Evolutionary conservation across 495 filamentous ascomycete species (phyloP), one percentile per base, ranked within the genome.

Genomic region (Podospora anserina): DNA sequence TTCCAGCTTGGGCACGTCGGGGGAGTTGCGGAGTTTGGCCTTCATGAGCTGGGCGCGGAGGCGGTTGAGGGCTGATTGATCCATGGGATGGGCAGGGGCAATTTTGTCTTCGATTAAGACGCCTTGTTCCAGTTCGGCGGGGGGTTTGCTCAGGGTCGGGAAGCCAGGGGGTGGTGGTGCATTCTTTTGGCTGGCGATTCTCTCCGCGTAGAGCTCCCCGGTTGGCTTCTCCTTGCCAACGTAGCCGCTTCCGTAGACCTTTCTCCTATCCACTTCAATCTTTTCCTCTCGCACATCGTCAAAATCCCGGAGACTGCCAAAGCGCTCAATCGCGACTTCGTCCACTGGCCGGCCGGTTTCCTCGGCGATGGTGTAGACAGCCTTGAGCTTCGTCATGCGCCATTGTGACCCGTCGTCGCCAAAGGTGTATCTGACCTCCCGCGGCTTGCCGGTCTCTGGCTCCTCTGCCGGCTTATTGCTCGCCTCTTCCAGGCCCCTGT

Each of bases 211-310:
- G 0, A 99, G 78, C 68, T 97, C 92, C 6, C 95, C 96, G 64
- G 87, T 91, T 3, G 95, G 95, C 70, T 92, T 97, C 61, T 91
- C 87, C 73, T 97, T 96, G 49, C 89, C 90, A 28, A 94, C 88
- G 73, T 94, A 97, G 32, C 90, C 91, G 64, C 89, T 83, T 0
- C 96, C 96, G 73, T 98, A 99, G 57, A 88, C 87, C 64, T 89
- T 87, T 65, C 93, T 86, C 49, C 95, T 85, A 54, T 96, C 96
- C 65, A 99, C 65, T 74, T 99, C 95, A n/a, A 87, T 88, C 80
- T 97, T 90, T 75, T 99, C 96, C 75, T 99, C 95, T 64, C 95
- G 85, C 3, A 93, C 94, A 73, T 97, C 92, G 75, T 99, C 95
- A 76, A 97, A 97, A 3, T 89, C 89, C 27, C 89, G 86, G 23